A percentile compares a stretch with the other conserved stretches of the same genome.
Evolutionary conservation across 768 basidiomycete genomes (phyloP).

Genomic region (Podaxis sp.): DNA sequence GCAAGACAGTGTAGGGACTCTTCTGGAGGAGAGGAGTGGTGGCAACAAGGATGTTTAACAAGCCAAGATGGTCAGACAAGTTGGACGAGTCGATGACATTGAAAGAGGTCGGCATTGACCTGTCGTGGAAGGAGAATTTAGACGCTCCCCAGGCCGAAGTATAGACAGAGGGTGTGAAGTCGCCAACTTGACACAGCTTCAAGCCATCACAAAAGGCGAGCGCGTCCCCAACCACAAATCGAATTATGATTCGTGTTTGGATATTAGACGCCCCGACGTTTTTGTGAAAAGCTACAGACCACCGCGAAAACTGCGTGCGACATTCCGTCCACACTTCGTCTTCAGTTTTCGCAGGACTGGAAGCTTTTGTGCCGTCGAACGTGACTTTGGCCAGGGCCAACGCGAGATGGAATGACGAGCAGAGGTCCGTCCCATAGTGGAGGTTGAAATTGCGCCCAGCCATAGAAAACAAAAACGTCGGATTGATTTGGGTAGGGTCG

Average conservation of each 20-base stretch:
- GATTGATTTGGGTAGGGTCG: slow-evolving; percentile 33
- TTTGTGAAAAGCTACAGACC: slow-evolving; percentile 29
- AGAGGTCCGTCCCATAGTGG: slow-evolving; percentile 44
- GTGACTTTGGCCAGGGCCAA: slow-evolving; percentile 21
- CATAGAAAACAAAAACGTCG: slow-evolving; percentile 42
- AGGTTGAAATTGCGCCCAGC: slow-evolving; percentile 36
- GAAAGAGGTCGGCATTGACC: slow-evolving; percentile 32
- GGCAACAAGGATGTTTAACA: slow-evolving; percentile 41
- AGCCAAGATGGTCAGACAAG: slow-evolving; percentile 44
- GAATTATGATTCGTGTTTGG: slow-evolving; percentile 24
- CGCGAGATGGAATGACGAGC: slow-evolving; percentile 40
- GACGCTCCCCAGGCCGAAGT: slow-evolving; percentile 32
- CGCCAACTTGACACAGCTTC: slow-evolving; percentile 16
- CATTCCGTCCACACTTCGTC: slow-evolving; percentile 27
- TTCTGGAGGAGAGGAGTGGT: slow-evolving; percentile 35
- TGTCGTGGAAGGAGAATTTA: slow-evolving; percentile 30
- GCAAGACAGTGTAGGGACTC: slow-evolving; percentile 30
- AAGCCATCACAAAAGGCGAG: slow-evolving; percentile 37
- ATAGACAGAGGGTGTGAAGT: slow-evolving; percentile 28
- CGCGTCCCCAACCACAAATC: slow-evolving; percentile 41
- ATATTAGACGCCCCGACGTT: slow-evolving; percentile 13
- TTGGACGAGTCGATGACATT: slow-evolving; percentile 52
- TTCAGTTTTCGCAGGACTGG: slow-evolving; percentile 12
- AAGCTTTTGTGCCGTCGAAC: slow-evolving; percentile 13
- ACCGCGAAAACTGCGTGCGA: slow-evolving; percentile 31